A percentile compares a stretch with the other conserved stretches of the same genome.
Evolutionary conservation across 2,329 filamentous ascomycete species (phyloP).

Genomic region (Pseudocercospora musae): DNA sequence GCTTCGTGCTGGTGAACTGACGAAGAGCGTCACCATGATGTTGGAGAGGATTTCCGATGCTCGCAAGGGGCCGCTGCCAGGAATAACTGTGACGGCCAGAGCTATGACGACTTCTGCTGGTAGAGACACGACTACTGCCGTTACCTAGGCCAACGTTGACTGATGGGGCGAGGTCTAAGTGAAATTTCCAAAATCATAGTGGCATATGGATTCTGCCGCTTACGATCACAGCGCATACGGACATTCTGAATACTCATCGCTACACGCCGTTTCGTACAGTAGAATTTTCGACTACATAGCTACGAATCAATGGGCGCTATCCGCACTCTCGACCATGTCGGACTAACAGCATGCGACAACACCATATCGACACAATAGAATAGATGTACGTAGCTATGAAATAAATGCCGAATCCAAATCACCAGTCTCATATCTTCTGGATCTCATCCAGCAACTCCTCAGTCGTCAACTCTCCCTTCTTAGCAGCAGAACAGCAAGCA

Average conservation of each 20-base stretch:
- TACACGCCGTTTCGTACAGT: neutral
- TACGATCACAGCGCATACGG: neutral
- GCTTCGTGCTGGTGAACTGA: conserved; percentile 8
- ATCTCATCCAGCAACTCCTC: neutral
- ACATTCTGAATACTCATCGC: neutral
- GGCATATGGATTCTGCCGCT: neutral
- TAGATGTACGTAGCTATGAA: too few species aligned
- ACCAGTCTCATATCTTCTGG: neutral
- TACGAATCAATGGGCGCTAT: neutral
- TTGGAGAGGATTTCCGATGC: neutral
- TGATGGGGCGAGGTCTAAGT: neutral
- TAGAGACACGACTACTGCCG: neutral
- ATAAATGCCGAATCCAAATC: too few species aligned
- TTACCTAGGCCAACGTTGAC: neutral
- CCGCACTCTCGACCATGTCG: neutral
- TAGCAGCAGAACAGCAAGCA: neutral
- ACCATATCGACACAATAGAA: too few species aligned
- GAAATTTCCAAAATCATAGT: neutral
- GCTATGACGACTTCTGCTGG: neutral
- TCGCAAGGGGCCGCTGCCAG: neutral
- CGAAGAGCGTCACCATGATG: conserved; percentile 3
- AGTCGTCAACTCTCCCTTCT: too few species aligned
- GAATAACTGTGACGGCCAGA: neutral
- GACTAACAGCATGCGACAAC: too few species aligned
- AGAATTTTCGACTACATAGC: neutral